Evolutionary conservation across 2,329 filamentous ascomycete genomes (phyloP).

Genomic region (Claviceps sp.): DNA sequence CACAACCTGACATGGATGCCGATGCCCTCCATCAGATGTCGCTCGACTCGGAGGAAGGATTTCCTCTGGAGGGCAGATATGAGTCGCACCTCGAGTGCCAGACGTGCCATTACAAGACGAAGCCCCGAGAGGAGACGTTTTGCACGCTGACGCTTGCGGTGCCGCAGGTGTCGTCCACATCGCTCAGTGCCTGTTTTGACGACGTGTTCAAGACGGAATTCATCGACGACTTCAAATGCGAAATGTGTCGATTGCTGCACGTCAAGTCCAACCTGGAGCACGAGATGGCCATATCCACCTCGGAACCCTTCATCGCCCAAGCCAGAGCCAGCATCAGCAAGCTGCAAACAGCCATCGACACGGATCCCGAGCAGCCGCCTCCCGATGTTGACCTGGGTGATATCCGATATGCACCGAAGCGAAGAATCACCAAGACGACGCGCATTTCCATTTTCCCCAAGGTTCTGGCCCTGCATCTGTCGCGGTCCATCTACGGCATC

Average conservation of each 20-base stretch:
- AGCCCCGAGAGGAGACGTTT: slow-evolving; percentile 69
- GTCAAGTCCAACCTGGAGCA: slow-evolving; percentile 51
- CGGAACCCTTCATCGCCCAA: slow-evolving; percentile 34
- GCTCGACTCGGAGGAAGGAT: slow-evolving; percentile 50
- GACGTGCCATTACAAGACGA: slow-evolving; percentile 80
- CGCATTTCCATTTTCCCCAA: slow-evolving; percentile 80
- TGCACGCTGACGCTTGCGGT: slow-evolving; percentile 88
- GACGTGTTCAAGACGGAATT: slow-evolving; percentile 88
- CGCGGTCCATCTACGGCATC: slow-evolving; percentile 78
- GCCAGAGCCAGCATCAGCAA: slow-evolving; percentile 47
- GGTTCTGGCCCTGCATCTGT: slow-evolving; percentile 82
- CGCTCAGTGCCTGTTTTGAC: slow-evolving; percentile 80
- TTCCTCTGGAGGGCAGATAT: slow-evolving; percentile 81
- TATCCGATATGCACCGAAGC: slow-evolving; percentile 58
- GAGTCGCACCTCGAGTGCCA: slow-evolving; percentile 94
- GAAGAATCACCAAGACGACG: slow-evolving; percentile 76
- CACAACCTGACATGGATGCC: not conserved
- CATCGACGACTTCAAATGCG: slow-evolving; percentile 95
- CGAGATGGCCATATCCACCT: slow-evolving; percentile 42
- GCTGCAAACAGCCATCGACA: slow-evolving; percentile 57
- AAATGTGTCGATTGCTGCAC: slow-evolving; percentile 77
- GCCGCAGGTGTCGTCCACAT: slow-evolving; percentile 67
- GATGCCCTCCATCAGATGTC: slow-evolving; percentile 9
- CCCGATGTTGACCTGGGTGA: slow-evolving; percentile 64
- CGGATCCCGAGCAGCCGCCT: slow-evolving; percentile 66